Evolutionary conservation across 2,329 filamentous ascomycete species (phyloP).

Genomic region (Trichoderma atroviride): DNA sequence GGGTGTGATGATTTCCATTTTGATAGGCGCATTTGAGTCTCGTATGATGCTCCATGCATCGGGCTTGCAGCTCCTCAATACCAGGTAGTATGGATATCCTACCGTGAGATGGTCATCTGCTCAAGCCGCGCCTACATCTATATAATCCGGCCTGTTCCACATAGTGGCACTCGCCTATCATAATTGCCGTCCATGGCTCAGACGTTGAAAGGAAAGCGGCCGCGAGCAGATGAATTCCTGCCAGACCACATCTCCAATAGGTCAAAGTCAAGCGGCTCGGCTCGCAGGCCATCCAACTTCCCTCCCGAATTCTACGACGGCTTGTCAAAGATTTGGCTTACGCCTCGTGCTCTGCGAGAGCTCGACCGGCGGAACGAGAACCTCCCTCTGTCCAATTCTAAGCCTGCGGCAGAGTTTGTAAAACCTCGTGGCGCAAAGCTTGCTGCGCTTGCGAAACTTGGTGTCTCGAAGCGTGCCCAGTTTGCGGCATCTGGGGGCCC

Average conservation of each 20-base stretch:
- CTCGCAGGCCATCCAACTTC: background rate
- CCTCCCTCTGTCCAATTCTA: background rate
- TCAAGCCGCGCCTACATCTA: background rate
- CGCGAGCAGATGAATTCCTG: background rate
- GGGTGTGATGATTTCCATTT: background rate
- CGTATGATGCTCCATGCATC: background rate
- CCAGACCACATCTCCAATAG: background rate
- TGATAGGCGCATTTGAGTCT: background rate
- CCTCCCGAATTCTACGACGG: background rate
- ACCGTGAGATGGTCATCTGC: background rate
- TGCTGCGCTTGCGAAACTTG: background rate
- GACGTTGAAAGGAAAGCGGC: background rate
- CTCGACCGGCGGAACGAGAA: background rate
- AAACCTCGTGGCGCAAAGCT: background rate
- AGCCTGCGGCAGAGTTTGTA: background rate
- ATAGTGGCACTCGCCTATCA: background rate
- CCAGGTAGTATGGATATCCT: background rate
- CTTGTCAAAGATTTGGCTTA: background rate
- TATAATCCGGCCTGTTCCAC: background rate
- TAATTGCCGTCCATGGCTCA: background rate
- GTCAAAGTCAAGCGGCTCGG: background rate
- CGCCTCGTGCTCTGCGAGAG: background rate
- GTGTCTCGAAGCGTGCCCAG: background rate
- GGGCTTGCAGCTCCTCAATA: background rate
- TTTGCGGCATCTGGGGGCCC: constrained; percentile 3